A percentile compares a stretch with the other conserved stretches of the same genome.
These are phyloP conservation scores for Eucalyptus caleyi DNA, from an alignment of 345 rosid species.

Conservation along the genomic window DNA sequence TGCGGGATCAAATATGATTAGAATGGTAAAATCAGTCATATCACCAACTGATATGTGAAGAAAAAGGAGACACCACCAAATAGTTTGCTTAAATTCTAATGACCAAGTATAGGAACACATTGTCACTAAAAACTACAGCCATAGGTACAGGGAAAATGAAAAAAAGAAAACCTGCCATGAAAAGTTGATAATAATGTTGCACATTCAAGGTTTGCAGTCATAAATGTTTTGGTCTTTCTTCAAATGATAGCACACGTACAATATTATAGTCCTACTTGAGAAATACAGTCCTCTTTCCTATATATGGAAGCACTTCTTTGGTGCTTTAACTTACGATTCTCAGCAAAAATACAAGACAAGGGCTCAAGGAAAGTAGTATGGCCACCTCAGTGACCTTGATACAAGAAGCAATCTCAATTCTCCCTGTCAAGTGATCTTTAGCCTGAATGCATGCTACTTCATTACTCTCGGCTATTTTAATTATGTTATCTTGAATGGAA, in stretches of 20 bases:
- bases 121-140: not conserved
- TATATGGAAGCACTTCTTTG: not conserved
- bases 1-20: not conserved
- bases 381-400: conserved; percentile 79
- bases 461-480: conserved; percentile 54
- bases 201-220: not conserved
- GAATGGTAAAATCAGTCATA: not conserved
- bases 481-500: conserved; percentile 44
- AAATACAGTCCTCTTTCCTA: not conserved
- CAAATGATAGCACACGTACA: not conserved
- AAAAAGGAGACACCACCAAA: not conserved
- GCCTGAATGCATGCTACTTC: conserved; percentile 78
- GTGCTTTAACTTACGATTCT: not conserved
- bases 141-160: not conserved
- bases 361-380: not conserved
- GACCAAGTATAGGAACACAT: not conserved
- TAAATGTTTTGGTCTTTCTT: not conserved
- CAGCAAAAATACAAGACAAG: not conserved
- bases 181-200: not conserved
- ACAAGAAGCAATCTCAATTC: conserved; percentile 75
- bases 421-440: conserved; percentile 70
- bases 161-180: not conserved
- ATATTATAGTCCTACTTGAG: not conserved
- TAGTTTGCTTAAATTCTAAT: not conserved
- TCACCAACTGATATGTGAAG: not conserved